Percentiles rank a stretch among this genome's conserved stretches.
Conservation (phyloP, 1,284 basidiomycete species). For the Paramarasmius palmivorus region DNA sequence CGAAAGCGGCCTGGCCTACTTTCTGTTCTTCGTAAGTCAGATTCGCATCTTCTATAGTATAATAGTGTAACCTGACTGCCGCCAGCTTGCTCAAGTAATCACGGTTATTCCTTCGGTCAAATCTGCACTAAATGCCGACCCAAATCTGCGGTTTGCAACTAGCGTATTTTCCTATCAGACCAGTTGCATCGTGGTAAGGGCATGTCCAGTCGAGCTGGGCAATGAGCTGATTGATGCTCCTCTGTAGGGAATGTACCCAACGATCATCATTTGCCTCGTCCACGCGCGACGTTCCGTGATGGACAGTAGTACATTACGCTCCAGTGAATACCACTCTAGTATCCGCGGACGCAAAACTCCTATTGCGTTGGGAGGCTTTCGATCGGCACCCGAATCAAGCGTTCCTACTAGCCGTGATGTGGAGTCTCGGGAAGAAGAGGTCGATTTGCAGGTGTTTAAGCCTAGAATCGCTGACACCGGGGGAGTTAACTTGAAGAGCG, state of each 20-base stretch:
- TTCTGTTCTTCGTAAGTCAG: conserved; percentile 12
- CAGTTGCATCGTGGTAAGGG: not conserved
- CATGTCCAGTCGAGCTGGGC: too few relatives aligned
- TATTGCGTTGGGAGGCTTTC: not conserved
- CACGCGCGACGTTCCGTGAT: not conserved
- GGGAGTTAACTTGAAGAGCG: too few relatives aligned
- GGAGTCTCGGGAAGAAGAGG: not conserved
- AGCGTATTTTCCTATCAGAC: conserved; percentile 6
- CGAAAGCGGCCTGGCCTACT: conserved; percentile 10
- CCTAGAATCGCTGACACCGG: too few relatives aligned
- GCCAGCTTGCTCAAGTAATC: not conserved
- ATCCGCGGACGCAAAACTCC: not conserved
- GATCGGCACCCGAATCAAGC: not conserved
- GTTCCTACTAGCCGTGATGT: not conserved
- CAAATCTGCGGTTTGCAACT: conserved; percentile 2
- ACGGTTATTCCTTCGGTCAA: not conserved
- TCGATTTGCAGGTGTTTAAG: not conserved
- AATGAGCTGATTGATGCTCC: too few relatives aligned
- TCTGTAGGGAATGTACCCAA: conserved; percentile 7
- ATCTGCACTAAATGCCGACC: not conserved
- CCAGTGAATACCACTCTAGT: not conserved
- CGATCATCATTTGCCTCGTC: conserved; percentile 5
- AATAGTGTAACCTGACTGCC: too few relatives aligned
- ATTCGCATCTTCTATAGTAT: too few relatives aligned
- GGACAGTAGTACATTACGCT: not conserved